Base-by-base conservation (phyloP, 345 rosid genomes). In the Citrus trifoliata region DNA sequence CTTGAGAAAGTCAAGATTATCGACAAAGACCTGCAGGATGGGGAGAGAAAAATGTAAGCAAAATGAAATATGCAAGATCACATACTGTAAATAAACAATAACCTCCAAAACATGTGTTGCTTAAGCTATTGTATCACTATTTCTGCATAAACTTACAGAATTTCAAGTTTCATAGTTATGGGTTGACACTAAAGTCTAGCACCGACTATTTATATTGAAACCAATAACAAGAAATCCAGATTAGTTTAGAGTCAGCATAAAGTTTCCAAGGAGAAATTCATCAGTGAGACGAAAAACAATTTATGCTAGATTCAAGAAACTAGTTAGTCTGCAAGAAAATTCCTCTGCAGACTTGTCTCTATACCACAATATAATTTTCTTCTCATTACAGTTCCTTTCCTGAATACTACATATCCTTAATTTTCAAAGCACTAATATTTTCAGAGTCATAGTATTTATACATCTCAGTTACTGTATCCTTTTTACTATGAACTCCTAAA, bases 11-110 rank as follows among this genome's bases (percentile, higher is more conserved):
- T 81, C 88, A 3, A 59, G 75, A 68, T 83, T 82, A 71, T 81
- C 87, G 46, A 82, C 88, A 72, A 80, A 83, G 40, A 86, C 85
- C 88, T 86, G 81, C 73, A 76, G 63, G 30, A 40, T 19, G 33
- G 40, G 8, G 5, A 40, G 51, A n/a, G 18, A 75, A 42, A 27
- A 27, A 48, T 32, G 27, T 3, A 13, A 51, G 16, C 5, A 4
- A 38, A 70, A 73, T 8, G 2, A 60, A 27, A 40, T 46, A 22
- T 4, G 48, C 63, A 10, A 13, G 48, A 30, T 65, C 22, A 8
- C 6, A 16, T 60, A 7, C 56, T 6, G 21, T 4, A 59, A 40
- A 21, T 1, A 71, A 70, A 21, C 3, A 18, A 18, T 21, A 66
- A n/a, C 25, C 27, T 65, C 25, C 33, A 76, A 67, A 59, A 67